Conservation (phyloP, 305 asterid genomes). For the Solanum hybrid region DNA sequence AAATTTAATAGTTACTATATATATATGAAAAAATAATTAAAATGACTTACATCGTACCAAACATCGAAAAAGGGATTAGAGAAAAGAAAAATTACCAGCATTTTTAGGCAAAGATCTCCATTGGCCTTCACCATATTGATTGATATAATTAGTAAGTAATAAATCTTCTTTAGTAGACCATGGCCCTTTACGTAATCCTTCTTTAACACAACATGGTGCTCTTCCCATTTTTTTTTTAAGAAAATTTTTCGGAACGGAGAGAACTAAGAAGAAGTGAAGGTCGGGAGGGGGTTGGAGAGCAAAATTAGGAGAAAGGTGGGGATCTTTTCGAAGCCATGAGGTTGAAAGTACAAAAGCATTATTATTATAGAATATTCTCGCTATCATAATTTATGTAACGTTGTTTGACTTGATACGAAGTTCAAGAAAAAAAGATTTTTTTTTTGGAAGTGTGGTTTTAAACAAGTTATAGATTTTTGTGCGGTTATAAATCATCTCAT, state of each 20-base stretch:
- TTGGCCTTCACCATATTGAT: conserved; percentile 15
- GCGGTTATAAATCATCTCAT: too few relatives aligned
- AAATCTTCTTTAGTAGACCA: conserved; percentile 18
- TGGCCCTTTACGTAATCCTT: conserved; percentile 14
- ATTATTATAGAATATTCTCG: too few relatives aligned
- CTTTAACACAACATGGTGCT: conserved; percentile 14
- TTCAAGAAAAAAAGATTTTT: too few relatives aligned
- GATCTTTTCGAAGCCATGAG: neutral
- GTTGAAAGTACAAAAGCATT: neutral
- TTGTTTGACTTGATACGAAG: too few relatives aligned
- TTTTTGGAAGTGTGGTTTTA: too few relatives aligned
- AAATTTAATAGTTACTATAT: neutral
- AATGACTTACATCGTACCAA: neutral
- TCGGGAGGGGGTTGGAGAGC: rapidly evolving
- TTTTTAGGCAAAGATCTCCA: conserved; percentile 18
- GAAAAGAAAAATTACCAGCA: neutral
- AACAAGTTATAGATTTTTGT: too few relatives aligned
- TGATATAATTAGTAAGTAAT: conserved; percentile 10
- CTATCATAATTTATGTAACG: too few relatives aligned
- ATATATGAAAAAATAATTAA: neutral
- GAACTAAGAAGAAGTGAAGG: neutral
- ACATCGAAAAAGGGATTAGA: neutral
- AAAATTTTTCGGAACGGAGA: neutral
- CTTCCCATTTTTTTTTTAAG: neutral
- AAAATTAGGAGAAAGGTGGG: neutral